Evolutionary conservation across 2,329 filamentous ascomycete genomes (phyloP).

Genomic region (Talaromyces sp.): DNA sequence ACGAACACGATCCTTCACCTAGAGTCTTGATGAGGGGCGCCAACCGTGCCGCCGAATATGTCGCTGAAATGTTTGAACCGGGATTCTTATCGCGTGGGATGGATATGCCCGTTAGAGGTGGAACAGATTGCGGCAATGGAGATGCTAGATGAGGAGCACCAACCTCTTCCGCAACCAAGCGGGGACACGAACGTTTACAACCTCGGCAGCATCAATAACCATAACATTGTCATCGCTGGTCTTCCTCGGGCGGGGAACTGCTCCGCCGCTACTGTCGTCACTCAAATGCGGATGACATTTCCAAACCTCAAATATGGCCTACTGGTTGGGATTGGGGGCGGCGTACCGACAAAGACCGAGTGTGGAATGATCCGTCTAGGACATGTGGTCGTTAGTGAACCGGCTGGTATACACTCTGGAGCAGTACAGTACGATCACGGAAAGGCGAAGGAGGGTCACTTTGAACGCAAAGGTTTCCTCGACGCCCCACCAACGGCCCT

Average conservation of each 20-base stretch:
- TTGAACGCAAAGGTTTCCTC: background rate
- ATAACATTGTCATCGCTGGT: conserved; percentile 14
- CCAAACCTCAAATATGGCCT: background rate
- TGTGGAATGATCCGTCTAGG: conserved; percentile 20
- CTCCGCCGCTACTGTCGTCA: conserved; percentile 9
- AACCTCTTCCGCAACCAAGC: conserved; percentile 7
- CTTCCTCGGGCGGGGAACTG: conserved; percentile 14
- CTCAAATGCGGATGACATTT: background rate
- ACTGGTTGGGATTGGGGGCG: background rate
- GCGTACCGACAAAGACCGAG: conserved; percentile 5
- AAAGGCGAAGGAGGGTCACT: background rate
- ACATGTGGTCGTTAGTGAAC: conserved; percentile 25
- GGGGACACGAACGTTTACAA: conserved; percentile 19
- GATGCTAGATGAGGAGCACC: conserved; percentile 23
- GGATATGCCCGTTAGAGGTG: conserved; percentile 20
- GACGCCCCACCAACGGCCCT: background rate
- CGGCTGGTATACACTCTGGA: background rate
- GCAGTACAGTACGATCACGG: conserved; percentile 10
- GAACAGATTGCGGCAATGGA: conserved; percentile 25
- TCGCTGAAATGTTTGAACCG: background rate
- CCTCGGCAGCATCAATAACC: conserved; percentile 2
- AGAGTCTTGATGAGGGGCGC: too few relatives aligned
- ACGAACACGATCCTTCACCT: too few relatives aligned
- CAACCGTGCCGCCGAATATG: background rate
- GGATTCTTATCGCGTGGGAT: conserved; percentile 19